phyloP scores from a whole-genome alignment of 352 stramenopile genomes.

The Phytophthora europaea region DNA sequence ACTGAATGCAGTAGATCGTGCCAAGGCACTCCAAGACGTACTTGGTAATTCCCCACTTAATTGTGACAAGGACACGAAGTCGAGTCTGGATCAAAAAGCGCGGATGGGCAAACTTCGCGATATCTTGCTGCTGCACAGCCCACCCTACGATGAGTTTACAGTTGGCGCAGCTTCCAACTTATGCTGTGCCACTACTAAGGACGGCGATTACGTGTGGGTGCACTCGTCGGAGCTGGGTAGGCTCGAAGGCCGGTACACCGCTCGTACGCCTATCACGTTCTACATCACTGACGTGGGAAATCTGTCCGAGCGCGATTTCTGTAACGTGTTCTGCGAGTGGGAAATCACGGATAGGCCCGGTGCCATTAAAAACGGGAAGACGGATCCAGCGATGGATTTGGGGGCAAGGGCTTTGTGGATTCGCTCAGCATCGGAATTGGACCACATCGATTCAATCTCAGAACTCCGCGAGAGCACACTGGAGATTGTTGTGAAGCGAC shows the following conservation, averaged over 20 bases:
- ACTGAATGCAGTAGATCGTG: too few species aligned
- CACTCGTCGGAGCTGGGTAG: background rate
- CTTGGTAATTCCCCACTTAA: too few species aligned
- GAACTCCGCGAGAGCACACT: background rate
- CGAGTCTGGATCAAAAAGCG: background rate
- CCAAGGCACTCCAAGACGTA: too few species aligned
- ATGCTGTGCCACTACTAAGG: background rate
- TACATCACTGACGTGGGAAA: background rate
- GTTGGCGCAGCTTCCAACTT: background rate
- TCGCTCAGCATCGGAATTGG: background rate
- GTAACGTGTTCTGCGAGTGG: constrained; percentile 5
- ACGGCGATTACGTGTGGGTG: constrained; percentile 4
- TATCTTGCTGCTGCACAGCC: background rate
- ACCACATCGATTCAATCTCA: background rate
- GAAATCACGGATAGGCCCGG: background rate
- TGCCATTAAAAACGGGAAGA: background rate
- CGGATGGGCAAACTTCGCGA: background rate
- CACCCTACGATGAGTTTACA: background rate
- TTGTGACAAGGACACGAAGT: too few species aligned
- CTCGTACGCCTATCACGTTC: background rate
- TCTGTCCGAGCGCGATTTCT: background rate
- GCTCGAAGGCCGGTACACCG: background rate
- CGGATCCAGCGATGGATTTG: background rate
- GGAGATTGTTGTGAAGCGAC: background rate
- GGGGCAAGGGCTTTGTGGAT: background rate